Base-by-base conservation (phyloP, 352 stramenopile genomes). In the Thalassiosira exigua region DNA sequence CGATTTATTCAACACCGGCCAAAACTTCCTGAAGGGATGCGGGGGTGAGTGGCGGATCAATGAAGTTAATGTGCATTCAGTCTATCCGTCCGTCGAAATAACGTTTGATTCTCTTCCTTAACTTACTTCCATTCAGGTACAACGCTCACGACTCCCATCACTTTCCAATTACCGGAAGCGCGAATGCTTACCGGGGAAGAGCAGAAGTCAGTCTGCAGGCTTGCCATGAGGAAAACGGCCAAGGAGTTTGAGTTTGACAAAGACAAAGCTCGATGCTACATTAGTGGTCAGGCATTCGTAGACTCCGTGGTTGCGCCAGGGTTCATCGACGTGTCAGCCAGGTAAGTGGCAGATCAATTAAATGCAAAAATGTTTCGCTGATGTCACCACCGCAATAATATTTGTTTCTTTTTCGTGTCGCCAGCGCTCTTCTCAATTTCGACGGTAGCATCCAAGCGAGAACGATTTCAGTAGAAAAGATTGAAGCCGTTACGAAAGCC, bases 121-220 rank as follows among this genome's bases (percentile, higher is more conserved):
- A n/a, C 14, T 44, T 14, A 44, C 36, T 7, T 44, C 14, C 14
- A 7, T 14, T 44, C 14, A 44, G 36, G 36, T 7, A 14, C 19
- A 1, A 67, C 54, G 32, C 17, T 48, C 46, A 67, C 65, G 1
- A 51, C 26, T 60, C 60, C 60, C n/a, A 64, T 77, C 22, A 76
- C 42, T 67, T 71, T 77, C 17, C 64, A 76, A 68, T 19, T 81
- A 21, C 73, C 64, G 26, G 54, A 73, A 53, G 41, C 53, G 52
- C 50, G 79, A 19, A 53, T 46, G 2, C 59, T 84, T 17, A 83
- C 79, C 4, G 75, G 74, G 14, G 69, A 84, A 58, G 73, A 83
- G 21, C 74, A 86, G 39, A 83, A 86, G 56, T 33, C 32, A 14
- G 26, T 84, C 17, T 86, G 79, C 65, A 73, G 57, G 54, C 17